phyloP scores from a whole-genome alignment of 192 early-diverging fungal species.

The Coemansia sp. region DNA sequence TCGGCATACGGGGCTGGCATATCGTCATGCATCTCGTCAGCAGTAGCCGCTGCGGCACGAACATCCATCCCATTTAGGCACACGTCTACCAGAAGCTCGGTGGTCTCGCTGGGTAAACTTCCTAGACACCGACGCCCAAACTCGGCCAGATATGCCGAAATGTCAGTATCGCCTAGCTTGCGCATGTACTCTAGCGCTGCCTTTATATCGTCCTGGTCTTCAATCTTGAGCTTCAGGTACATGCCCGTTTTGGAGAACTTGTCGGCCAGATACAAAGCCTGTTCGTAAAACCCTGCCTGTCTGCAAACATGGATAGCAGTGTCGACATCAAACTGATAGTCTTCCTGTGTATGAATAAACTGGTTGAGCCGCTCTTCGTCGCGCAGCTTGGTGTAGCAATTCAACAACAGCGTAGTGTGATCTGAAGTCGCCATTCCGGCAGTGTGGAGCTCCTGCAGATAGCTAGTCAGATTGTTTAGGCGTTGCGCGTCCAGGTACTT shows the following conservation, averaged over 20 bases:
- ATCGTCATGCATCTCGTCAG: background rate
- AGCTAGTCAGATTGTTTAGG: conserved; percentile 83
- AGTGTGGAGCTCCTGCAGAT: conserved; percentile 87
- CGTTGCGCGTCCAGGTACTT: conserved; percentile 96
- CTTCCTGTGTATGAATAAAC: conserved; percentile 79
- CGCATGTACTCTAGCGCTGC: conserved; percentile 76
- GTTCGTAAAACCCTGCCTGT: conserved; percentile 83
- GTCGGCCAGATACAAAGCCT: conserved; percentile 88
- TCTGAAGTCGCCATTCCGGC: conserved; percentile 83
- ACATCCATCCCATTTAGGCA: conserved; percentile 44
- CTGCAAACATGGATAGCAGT: conserved; percentile 92
- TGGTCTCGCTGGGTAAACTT: conserved; percentile 43
- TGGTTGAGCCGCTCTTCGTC: conserved; percentile 80
- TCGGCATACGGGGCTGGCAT: background rate
- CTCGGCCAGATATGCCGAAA: conserved; percentile 36
- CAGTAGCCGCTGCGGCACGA: conserved; percentile 7
- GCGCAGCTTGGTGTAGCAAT: conserved; percentile 96
- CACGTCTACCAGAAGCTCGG: conserved; percentile 44
- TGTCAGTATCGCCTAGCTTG: conserved; percentile 35
- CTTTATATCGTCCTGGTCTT: conserved; percentile 79
- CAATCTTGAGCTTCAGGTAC: conserved; percentile 86
- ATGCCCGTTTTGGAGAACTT: conserved; percentile 77
- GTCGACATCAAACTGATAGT: conserved; percentile 88
- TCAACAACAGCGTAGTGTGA: conserved; percentile 93
- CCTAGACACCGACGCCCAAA: conserved; percentile 46